These are phyloP conservation scores for Eucalyptus lansdowneana DNA, from an alignment of 345 rosid genomes.

Conservation along the genomic window DNA sequence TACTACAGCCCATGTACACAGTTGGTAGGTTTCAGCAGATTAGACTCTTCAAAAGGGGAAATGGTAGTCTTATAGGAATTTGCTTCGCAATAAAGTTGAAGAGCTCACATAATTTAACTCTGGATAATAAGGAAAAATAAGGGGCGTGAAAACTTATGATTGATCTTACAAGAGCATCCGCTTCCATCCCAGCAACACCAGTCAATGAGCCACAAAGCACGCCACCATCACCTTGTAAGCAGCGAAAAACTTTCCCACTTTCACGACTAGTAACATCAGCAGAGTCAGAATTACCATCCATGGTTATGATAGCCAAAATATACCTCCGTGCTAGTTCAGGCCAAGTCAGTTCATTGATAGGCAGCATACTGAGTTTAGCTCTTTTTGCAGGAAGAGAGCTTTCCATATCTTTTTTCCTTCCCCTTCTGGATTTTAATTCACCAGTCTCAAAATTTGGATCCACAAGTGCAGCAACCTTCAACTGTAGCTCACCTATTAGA, in stretches of 20 bases:
- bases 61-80: neutral
- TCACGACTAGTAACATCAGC: conserved; percentile 73
- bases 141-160: neutral
- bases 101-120: neutral
- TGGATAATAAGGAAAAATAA: neutral
- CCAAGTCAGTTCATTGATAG: conserved; percentile 88
- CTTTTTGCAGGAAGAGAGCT: conserved; percentile 39
- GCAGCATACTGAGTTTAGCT: conserved; percentile 64
- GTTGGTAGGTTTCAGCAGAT: neutral
- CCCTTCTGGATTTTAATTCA: conserved; percentile 66
- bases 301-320: conserved; percentile 57
- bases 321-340: conserved; percentile 93
- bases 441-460: conserved; percentile 90
- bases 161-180: conserved; percentile 85
- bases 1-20: neutral
- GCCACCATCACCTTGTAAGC: conserved; percentile 99
- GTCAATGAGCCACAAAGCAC: conserved; percentile 86
- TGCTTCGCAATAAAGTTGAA: neutral
- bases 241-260: conserved; percentile 75
- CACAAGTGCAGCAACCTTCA: conserved; percentile 81
- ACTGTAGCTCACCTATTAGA: conserved; percentile 76
- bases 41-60: neutral
- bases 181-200: conserved; percentile 96
- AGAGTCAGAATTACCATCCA: conserved; percentile 88
- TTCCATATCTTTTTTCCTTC: conserved; percentile 76